Evolutionary conservation across 805 yeast species (phyloP).

Genomic region (Metschnikowia proteae): DNA sequence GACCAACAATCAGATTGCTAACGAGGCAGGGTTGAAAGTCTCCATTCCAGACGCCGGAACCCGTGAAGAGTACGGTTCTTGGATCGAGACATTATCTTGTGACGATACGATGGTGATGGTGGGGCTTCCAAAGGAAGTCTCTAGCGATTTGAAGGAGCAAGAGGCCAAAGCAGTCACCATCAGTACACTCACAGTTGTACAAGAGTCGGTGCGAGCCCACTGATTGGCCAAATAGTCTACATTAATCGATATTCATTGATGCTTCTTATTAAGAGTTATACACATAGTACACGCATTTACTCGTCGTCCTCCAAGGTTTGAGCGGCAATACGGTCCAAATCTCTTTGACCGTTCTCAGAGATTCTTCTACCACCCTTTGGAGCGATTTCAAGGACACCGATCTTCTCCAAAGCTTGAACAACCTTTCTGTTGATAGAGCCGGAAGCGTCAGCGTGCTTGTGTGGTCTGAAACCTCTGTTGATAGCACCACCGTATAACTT

Average conservation of each 20-base stretch:
- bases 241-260: conserved; percentile 7
- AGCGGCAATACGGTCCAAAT: conserved; percentile 99
- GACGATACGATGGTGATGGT: conserved; percentile 51
- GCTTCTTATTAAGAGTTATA: conserved; percentile 18
- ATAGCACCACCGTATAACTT: conserved; percentile 98
- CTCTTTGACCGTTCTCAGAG: conserved; percentile 99
- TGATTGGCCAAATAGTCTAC: neutral
- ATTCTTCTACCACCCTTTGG: conserved; percentile 99
- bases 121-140: conserved; percentile 44
- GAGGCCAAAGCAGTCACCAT: conserved; percentile 18
- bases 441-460: conserved; percentile 97
- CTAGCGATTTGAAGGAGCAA: conserved; percentile 26
- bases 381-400: conserved; percentile 94
- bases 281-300: conserved; percentile 16
- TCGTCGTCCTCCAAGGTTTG: conserved; percentile 91
- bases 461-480: conserved; percentile 99
- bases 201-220: neutral
- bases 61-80: conserved; percentile 32
- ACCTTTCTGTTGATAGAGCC: conserved; percentile 99
- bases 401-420: conserved; percentile 96
- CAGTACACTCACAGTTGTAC: neutral
- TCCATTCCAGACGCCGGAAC: conserved; percentile 48
- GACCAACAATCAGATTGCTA: conserved; percentile 26
- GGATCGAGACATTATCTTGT: conserved; percentile 57
- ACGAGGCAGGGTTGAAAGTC: conserved; percentile 18